Conservation (phyloP, 768 basidiomycete genomes). For the Naematelia encephala region DNA sequence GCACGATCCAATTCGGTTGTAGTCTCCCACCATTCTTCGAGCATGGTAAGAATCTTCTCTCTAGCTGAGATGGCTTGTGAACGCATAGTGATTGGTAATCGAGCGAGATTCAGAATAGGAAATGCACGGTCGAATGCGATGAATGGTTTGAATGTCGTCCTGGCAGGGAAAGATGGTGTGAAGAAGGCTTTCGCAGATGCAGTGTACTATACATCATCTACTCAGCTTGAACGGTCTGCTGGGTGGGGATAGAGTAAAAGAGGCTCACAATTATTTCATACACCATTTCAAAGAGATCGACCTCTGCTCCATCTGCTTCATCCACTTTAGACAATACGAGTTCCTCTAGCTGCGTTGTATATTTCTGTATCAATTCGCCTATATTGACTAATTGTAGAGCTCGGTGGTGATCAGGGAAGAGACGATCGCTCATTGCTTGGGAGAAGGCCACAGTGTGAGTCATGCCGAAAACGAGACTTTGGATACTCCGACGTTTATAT, state of each 20-base stretch:
- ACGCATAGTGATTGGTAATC: slow-evolving; percentile 10
- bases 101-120: slow-evolving; percentile 21
- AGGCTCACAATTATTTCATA: slow-evolving; percentile 24
- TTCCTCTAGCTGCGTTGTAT: slow-evolving; percentile 18
- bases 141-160: slow-evolving; percentile 11
- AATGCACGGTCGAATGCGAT: slow-evolving; percentile 21
- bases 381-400: slow-evolving; percentile 25
- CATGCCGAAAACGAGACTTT: neutral
- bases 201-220: slow-evolving; percentile 21
- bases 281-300: slow-evolving; percentile 14
- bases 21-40: slow-evolving; percentile 22
- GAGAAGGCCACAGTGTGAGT: too few relatives aligned
- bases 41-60: slow-evolving; percentile 10
- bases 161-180: slow-evolving; percentile 20
- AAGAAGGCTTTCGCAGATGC: slow-evolving; percentile 30
- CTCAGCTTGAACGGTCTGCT: neutral
- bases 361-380: slow-evolving; percentile 9
- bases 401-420: slow-evolving; percentile 21
- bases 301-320: slow-evolving; percentile 5
- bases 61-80: slow-evolving; percentile 6
- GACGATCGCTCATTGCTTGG: slow-evolving; percentile 11
- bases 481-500: neutral
- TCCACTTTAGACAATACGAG: neutral
- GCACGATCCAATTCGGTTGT: neutral
- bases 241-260: too few relatives aligned